phyloP scores from a whole-genome alignment of 768 basidiomycete genomes.

The Boletus speciosus region DNA sequence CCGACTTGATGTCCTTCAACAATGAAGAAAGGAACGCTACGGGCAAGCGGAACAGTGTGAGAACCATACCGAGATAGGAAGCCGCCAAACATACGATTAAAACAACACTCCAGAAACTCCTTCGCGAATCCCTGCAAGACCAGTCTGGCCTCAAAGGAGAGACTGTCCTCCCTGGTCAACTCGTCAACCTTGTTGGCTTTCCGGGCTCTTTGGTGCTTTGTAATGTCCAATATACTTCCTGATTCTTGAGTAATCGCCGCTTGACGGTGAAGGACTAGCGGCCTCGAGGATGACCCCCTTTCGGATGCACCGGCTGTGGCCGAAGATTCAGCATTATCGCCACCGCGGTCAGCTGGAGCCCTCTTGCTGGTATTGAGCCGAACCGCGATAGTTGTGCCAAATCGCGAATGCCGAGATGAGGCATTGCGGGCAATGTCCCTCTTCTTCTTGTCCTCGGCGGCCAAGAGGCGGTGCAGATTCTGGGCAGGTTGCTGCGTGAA shows the following conservation, averaged over 20 bases:
- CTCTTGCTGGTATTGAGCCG: constrained; percentile 60
- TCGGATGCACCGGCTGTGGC: constrained; percentile 18
- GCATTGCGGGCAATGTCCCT: constrained; percentile 51
- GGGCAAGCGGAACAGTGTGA: constrained; percentile 11
- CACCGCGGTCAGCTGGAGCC: constrained; percentile 14
- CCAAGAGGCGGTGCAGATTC: constrained; percentile 72
- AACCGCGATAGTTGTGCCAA: constrained; percentile 92
- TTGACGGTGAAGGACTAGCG: constrained; percentile 83
- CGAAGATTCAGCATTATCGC: constrained; percentile 23
- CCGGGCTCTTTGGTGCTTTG: constrained; percentile 57
- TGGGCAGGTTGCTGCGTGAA: constrained; percentile 58
- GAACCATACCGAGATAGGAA: constrained; percentile 13
- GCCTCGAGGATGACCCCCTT: constrained; percentile 37
- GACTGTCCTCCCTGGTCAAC: constrained; percentile 61
- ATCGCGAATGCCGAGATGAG: constrained; percentile 86
- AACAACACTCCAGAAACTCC: constrained; percentile 77
- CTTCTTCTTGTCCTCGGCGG: constrained; percentile 66
- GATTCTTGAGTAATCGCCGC: constrained; percentile 71
- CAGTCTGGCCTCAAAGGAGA: constrained; percentile 59
- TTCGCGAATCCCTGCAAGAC: constrained; percentile 67
- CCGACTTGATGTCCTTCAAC: constrained; percentile 90
- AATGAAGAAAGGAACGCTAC: constrained; percentile 85
- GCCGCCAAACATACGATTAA: constrained; percentile 67
- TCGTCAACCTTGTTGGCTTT: constrained; percentile 65
- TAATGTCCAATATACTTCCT: constrained; percentile 66